These are phyloP conservation scores for Artemisia argyi DNA, from an alignment of 129 eudicot genomes.

Conservation along the genomic window DNA sequence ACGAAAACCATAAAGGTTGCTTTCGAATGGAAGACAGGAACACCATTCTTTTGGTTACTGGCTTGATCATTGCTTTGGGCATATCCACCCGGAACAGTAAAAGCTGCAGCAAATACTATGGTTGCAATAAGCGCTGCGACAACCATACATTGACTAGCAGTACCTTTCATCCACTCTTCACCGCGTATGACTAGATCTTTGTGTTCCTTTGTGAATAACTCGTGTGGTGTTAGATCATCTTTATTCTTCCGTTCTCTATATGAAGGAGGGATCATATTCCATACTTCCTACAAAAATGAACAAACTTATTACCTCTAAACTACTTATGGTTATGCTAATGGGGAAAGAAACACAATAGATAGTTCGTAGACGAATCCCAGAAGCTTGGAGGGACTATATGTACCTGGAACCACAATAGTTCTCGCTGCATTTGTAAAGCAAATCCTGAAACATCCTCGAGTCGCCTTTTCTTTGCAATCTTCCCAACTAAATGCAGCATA, in stretches of 20 bases:
- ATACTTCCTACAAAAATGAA: constrained; percentile 30
- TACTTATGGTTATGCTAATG: not conserved
- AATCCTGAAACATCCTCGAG: constrained; percentile 39
- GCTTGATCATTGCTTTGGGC: too few species aligned
- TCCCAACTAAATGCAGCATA: constrained; percentile 47
- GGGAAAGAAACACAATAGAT: not conserved
- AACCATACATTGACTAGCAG: constrained; percentile 35
- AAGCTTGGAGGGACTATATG: not conserved
- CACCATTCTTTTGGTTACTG: constrained; percentile 1
- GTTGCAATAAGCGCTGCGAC: constrained; percentile 35
- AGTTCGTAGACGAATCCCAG: too few species aligned
- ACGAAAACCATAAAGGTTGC: constrained; percentile 7
- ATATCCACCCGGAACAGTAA: constrained; percentile 39
- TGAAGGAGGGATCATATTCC: constrained; percentile 25
- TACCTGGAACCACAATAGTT: constrained; percentile 50
- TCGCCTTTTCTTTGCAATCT: constrained; percentile 26
- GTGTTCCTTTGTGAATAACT: constrained; percentile 38
- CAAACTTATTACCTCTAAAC: not conserved
- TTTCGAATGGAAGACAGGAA: not conserved
- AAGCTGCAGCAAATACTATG: constrained; percentile 36
- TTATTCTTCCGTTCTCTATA: constrained; percentile 26
- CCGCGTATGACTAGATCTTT: constrained; percentile 31
- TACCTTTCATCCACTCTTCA: constrained; percentile 44
- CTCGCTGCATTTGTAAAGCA: constrained; percentile 49
- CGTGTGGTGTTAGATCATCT: constrained; percentile 32